phyloP scores from a whole-genome alignment of 805 yeast species.

The Starmerella davenportii region DNA sequence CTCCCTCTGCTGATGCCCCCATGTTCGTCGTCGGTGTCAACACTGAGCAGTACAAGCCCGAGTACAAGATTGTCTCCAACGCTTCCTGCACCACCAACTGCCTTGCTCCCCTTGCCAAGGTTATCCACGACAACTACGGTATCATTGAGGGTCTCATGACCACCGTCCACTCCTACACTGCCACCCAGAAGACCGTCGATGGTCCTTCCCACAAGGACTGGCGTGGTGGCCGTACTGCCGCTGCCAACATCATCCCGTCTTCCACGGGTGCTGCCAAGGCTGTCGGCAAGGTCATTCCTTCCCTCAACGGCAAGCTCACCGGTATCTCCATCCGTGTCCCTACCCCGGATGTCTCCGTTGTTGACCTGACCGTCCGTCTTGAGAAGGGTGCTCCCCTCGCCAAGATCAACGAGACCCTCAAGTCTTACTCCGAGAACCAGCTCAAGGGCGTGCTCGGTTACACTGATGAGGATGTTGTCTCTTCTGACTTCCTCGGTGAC shows the following conservation, averaged over 20 bases:
- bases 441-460: slow-evolving; percentile 72
- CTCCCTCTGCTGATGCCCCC: slow-evolving; percentile 87
- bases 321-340: slow-evolving; percentile 92
- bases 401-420: slow-evolving; percentile 59
- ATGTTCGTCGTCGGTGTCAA: slow-evolving; percentile 91
- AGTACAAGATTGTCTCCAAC: slow-evolving; percentile 63
- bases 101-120: slow-evolving; percentile 87
- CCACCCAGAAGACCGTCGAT: slow-evolving; percentile 90
- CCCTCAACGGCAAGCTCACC: slow-evolving; percentile 78
- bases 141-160: slow-evolving; percentile 89
- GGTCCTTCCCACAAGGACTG: slow-evolving; percentile 96
- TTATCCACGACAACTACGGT: slow-evolving; percentile 68
- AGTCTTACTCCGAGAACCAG: slow-evolving; percentile 59
- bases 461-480: slow-evolving; percentile 86
- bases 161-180: slow-evolving; percentile 89
- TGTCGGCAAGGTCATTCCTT: slow-evolving; percentile 87
- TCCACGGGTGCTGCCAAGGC: slow-evolving; percentile 98
- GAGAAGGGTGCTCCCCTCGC: slow-evolving; percentile 62
- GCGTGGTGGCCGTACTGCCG: slow-evolving; percentile 97
- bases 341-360: slow-evolving; percentile 83
- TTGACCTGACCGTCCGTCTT: slow-evolving; percentile 75
- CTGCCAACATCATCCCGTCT: slow-evolving; percentile 87
- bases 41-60: slow-evolving; percentile 58
- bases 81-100: slow-evolving; percentile 95
- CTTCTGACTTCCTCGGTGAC: slow-evolving; percentile 75